These are phyloP conservation scores for Pseudogymnoascus sp. DNA, from an alignment of 2,329 filamentous ascomycete species.

Conservation along the genomic window DNA sequence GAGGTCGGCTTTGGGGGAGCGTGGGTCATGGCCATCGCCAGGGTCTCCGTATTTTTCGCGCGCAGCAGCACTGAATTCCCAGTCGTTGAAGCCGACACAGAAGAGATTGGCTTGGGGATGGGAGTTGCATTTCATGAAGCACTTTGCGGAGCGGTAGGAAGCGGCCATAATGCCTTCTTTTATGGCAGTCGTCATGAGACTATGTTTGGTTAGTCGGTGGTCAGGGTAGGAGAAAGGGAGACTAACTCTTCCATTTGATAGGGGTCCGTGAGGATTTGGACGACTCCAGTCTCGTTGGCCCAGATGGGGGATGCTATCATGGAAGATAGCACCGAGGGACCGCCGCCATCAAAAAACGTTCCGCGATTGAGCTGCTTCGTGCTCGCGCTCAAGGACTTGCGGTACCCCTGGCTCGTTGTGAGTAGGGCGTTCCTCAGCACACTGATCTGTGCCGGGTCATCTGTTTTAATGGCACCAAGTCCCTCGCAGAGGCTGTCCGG, in stretches of 20 bases:
- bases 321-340: not conserved
- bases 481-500: not conserved
- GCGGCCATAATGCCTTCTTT: constrained; percentile 7
- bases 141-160: not conserved
- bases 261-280: not conserved
- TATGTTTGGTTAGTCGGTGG: not conserved
- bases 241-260: constrained; percentile 7
- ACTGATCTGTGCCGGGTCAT: not conserved
- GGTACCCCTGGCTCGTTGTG: not conserved
- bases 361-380: constrained; percentile 1
- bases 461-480: not conserved
- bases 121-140: constrained; percentile 6
- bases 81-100: constrained; percentile 3
- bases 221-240: no score
- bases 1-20: not conserved
- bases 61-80: not conserved
- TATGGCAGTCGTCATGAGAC: not conserved
- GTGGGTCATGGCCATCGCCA: not conserved
- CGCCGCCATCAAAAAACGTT: not conserved
- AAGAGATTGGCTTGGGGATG: constrained; percentile 1
- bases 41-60: not conserved
- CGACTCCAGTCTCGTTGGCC: not conserved
- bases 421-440: not conserved
- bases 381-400: not conserved
- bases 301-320: not conserved